Evolutionary conservation across 306 rosid genomes (phyloP), one percentile per base, ranked within the genome.

Genomic region (Vigna nakashimae): DNA sequence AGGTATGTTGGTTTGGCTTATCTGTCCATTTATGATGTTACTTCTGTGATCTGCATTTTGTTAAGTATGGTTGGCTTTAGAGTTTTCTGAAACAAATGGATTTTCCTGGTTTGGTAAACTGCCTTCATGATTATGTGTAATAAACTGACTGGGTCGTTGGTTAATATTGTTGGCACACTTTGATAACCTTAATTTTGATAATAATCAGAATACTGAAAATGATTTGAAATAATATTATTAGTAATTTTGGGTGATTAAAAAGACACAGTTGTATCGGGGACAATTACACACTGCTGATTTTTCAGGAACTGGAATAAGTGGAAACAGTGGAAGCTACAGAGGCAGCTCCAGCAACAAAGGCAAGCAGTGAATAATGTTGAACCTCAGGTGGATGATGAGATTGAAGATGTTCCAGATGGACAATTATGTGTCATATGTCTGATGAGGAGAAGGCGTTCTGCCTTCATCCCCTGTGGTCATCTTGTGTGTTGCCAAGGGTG

Each of bases 401-500:
- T 43, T 13, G 90, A 79, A 62, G 87, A 88, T 36, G 84, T 95
- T 75, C 88, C 93, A 17, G 97, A 89, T 10, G 97, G 95, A 67
- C 86, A 87, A 78, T 75, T 95, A 82, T 95, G 98, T 22, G 93
- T 88, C 55, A 87, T 95, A 79, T 95, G 98, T 77, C 81, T 92
- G 76, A 88, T 73, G 86, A 89, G 98, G 77, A 95, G 97, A 87
- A 92, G 91, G 83, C 89, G 96, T 50, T 91, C 93, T 16, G 96
- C 89, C 10, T 95, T 95, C 75, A 79, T 92, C 70, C 98, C 98
- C 0, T 95, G 97, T 28, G 98, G 97, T 42, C 98, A 92, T 85
- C 84, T 89, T 26, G 98, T 95, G 48, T 92, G 98, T 56, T 95
- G 98, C 87, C 91, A 84, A 55, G 79, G 64, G 48, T 95, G 98